Evolutionary conservation across 768 basidiomycete species (phyloP).

Genomic region (Termitomyces bulborhizus): DNA sequence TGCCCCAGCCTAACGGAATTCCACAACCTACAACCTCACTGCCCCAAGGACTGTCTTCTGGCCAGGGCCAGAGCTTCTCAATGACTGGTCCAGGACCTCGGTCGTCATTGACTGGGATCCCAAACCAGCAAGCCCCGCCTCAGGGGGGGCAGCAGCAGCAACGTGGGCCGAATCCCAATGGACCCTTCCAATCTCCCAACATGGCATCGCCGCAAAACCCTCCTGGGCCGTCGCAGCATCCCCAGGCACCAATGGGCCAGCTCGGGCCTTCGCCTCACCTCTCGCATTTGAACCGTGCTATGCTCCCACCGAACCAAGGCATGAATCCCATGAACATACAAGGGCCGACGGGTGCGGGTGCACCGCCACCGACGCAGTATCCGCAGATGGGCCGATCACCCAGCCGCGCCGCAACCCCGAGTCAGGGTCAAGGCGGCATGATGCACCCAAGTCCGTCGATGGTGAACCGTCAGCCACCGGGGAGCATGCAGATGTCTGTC

Average conservation of each 20-base stretch:
- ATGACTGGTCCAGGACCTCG: conserved; percentile 11
- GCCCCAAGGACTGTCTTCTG: conserved; percentile 18
- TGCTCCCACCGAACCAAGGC: conserved; percentile 44
- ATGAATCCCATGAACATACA: conserved; percentile 31
- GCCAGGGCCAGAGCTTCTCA: conserved; percentile 24
- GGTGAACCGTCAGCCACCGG: conserved; percentile 33
- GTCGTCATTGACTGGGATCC: conserved; percentile 16
- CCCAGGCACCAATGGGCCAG: conserved; percentile 38
- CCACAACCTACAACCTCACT: conserved; percentile 18
- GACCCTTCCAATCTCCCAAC: conserved; percentile 59
- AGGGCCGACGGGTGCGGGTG: conserved; percentile 16
- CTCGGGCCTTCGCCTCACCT: conserved; percentile 50
- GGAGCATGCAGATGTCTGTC: conserved; percentile 11
- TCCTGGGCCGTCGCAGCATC: conserved; percentile 20
- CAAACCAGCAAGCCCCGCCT: conserved; percentile 11
- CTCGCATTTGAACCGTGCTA: conserved; percentile 31
- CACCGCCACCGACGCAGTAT: conserved; percentile 35
- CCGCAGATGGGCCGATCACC: conserved; percentile 46
- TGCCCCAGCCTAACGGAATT: conserved; percentile 19
- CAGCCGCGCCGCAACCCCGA: conserved; percentile 43
- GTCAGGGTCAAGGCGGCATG: conserved; percentile 26
- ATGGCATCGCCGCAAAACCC: conserved; percentile 55
- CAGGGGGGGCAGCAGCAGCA: conserved; percentile 28
- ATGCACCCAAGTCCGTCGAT: conserved; percentile 57
- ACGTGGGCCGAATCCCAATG: conserved; percentile 42